Base-by-base conservation (phyloP, 495 filamentous ascomycete species). In the Baudoinia panamericana region DNA sequence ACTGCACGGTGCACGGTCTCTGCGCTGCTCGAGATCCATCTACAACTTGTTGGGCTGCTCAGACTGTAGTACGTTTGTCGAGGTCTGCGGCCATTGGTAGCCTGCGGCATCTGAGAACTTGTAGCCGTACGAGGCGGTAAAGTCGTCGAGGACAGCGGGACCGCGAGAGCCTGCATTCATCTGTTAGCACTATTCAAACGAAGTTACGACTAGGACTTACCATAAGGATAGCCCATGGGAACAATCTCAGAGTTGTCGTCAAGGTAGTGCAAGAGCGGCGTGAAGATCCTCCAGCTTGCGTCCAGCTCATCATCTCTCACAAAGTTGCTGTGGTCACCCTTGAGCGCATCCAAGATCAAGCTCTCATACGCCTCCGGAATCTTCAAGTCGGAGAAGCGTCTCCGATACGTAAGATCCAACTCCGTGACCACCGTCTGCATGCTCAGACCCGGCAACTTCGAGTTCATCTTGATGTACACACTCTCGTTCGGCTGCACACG, bases 401-500 rank as follows among this genome's bases (percentile, higher is more conserved):
- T 79, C 58, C 92, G 77, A 69, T 99, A 99, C 40, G 92, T 99
- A 52, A 99, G 72, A 59, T 99, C 92, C 42, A 99, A 79, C 69
- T 99, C 92, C 31, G 92, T 99, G 48, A 95, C 87, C 16, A 95
- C 92, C 12, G 92, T 99, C 72, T 99, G 92, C 90, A 95, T 99
- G 65, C 84, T 95, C 56, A 99, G 69, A 55, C 92, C 92, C 17
- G 92, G 92, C 36, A 96, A 69, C 70, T 99, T 99, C 8, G 87
- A 95, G 78, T 99, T 99, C 92, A 96, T 99, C 78, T 99, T 99
- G 65, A 95, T 94, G 70, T 99, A 99, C 48, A 99, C 85, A 54
- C 81, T 88, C 69, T 99, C 92, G 65, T 99, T 99, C 50, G 92
- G 92, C 66, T 99, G 92, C 45, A 99, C 92, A 45, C 92, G 85